Base-by-base conservation (phyloP, 148 eudicot genomes). In the Limonium bicolor region DNA sequence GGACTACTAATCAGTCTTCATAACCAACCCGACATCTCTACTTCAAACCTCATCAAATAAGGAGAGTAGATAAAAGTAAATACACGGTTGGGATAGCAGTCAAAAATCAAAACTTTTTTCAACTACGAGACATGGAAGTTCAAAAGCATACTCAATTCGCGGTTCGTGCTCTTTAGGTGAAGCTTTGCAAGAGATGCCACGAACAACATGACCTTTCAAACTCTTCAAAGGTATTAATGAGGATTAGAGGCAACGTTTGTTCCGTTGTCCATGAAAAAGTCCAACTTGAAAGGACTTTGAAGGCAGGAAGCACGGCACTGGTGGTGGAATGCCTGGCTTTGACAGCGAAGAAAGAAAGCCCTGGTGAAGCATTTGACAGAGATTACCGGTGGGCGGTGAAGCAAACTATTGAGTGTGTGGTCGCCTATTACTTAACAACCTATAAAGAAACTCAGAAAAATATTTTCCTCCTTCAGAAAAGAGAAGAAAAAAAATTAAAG, bases 311-410 rank as follows among this genome's bases (percentile, higher is more conserved):
- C n/a, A n/a, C n/a, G n/a, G n/a, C n/a, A n/a, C n/a, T n/a, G n/a
- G n/a, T n/a, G 9, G 27, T 39, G 19, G 7, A 10, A 14, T 52
- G 25, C 0, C 15, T 52, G 2, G 36, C 27, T 12, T 52, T 25
- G 26, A 28, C 41, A 15, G 46, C 38, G 46, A 5, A 40, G 7
- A 28, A 4, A 28, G 47, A n/a, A n/a, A 35, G 41, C 56, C 22
- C 27, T 52, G 56, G 36, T 52, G 56, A 28, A 52, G 46, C 56
- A 52, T 52, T 52, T 52, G 56, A 39, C 33, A 30, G 21, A 27
- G 11, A 0, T 5, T 5, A 11, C 2, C 38, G 38, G 13, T 19
- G 38, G 38, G 0, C 27, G 18, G 4, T 10, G 7, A 12, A 23
- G 10, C 9, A 23, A 23, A 37, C 4, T n/a, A n/a, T n/a, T n/a